phyloP scores from a whole-genome alignment of 148 eudicot species.

The Spergularia bocconei region DNA sequence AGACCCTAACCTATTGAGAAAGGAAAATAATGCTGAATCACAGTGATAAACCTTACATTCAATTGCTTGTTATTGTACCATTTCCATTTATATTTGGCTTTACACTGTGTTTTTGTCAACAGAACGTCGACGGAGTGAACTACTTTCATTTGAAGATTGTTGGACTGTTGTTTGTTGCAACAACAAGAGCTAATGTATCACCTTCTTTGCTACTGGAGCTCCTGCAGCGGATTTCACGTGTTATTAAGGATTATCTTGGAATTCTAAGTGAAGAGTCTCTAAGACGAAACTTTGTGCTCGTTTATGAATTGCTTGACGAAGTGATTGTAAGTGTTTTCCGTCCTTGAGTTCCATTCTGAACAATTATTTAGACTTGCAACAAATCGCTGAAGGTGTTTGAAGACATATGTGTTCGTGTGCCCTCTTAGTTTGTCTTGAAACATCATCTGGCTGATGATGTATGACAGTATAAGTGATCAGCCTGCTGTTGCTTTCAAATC shows the following conservation, averaged over 20 bases:
- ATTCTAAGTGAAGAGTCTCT: constrained; percentile 86
- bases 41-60: not conserved
- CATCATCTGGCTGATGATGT: not conserved
- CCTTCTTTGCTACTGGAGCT: constrained; percentile 93
- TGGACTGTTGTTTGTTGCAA: constrained; percentile 86
- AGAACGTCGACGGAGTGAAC: constrained; percentile 94
- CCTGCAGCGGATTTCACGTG: constrained; percentile 91
- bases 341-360: constrained; percentile 2
- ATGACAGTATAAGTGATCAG: not conserved
- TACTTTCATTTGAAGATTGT: constrained; percentile 97
- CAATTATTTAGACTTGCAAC: not conserved
- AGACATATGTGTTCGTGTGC: not conserved
- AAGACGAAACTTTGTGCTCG: constrained; percentile 89
- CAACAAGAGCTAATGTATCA: constrained; percentile 80
- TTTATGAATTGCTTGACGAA: constrained; percentile 96
- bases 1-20: not conserved
- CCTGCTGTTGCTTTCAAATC: not conserved
- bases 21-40: not conserved
- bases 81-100: not conserved
- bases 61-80: not conserved
- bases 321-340: constrained; percentile 64
- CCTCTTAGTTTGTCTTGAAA: not conserved
- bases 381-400: not conserved
- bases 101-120: constrained; percentile 16
- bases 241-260: constrained; percentile 94